These are phyloP conservation scores for Annulohypoxylon bovei DNA, from an alignment of 495 filamentous ascomycete species.

Conservation along the genomic window DNA sequence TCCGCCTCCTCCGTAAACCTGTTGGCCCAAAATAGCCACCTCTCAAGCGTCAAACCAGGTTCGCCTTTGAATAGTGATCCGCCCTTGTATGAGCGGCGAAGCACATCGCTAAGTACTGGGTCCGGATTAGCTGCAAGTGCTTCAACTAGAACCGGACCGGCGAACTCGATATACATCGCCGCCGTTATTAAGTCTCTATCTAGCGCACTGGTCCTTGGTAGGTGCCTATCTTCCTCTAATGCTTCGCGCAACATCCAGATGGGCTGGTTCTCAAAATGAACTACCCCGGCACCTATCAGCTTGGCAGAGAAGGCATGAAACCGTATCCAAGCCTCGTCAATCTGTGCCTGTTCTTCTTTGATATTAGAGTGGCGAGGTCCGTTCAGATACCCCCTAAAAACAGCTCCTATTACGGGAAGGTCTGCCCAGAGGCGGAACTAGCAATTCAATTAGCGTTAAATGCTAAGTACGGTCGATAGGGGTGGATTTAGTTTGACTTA, in stretches of 20 bases:
- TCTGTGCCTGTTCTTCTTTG: slow-evolving; percentile 5
- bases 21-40: slow-evolving; percentile 41
- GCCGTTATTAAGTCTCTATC: slow-evolving; percentile 27
- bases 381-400: slow-evolving; percentile 33
- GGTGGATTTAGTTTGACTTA: slow-evolving; percentile 13
- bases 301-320: slow-evolving; percentile 42
- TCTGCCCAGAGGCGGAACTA: slow-evolving; percentile 37
- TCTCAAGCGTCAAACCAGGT: slow-evolving; percentile 30
- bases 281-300: slow-evolving; percentile 35
- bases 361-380: background rate
- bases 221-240: slow-evolving; percentile 24
- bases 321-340: slow-evolving; percentile 20
- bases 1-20: slow-evolving; percentile 36
- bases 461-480: background rate
- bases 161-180: slow-evolving; percentile 44
- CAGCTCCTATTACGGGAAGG: slow-evolving; percentile 34
- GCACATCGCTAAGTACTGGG: slow-evolving; percentile 23
- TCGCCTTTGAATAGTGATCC: slow-evolving; percentile 32
- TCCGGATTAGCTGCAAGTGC: slow-evolving; percentile 21
- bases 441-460: background rate
- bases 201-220: background rate
- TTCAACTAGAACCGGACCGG: slow-evolving; percentile 35
- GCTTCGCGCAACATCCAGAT: slow-evolving; percentile 43
- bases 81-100: slow-evolving; percentile 19
- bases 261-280: slow-evolving; percentile 12